A percentile compares a stretch with the other conserved stretches of the same genome.
These are phyloP conservation scores for Picochlorum costavermella DNA, from an alignment of 139 green algal species.

Conservation along the genomic window DNA sequence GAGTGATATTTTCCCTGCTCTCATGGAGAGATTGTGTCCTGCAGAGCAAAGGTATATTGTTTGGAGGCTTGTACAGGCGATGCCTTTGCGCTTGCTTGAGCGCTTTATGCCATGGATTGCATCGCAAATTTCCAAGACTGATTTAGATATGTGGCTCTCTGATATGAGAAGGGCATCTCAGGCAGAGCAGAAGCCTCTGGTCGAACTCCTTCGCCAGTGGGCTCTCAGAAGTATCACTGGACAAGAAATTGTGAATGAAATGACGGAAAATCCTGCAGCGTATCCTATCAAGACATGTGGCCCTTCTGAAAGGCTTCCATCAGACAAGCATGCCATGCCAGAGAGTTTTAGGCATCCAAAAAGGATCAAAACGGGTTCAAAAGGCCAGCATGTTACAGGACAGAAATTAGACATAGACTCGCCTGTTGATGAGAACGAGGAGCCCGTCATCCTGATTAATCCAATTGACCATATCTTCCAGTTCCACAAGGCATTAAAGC, in stretches of 20 bases:
- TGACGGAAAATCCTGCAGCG: conserved; percentile 27
- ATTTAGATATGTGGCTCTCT: conserved; percentile 56
- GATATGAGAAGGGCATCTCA: conserved; percentile 57
- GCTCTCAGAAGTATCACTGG: conserved; percentile 39
- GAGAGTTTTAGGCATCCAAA: background rate
- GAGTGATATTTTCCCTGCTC: conserved; percentile 69
- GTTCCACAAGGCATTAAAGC: conserved; percentile 51
- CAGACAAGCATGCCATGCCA: background rate
- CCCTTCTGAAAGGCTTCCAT: background rate
- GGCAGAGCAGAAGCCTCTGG: conserved; percentile 51
- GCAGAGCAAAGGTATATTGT: conserved; percentile 80
- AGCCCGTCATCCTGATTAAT: conserved; percentile 24
- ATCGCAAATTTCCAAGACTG: conserved; percentile 48
- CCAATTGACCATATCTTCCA: conserved; percentile 98
- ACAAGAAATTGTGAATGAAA: background rate
- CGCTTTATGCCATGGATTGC: conserved; percentile 86
- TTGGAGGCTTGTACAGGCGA: conserved; percentile 78
- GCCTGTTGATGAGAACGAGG: background rate
- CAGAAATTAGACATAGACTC: too few relatives aligned
- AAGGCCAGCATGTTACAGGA: too few relatives aligned
- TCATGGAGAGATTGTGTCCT: conserved; percentile 50
- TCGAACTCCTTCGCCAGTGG: conserved; percentile 80
- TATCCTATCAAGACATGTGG: conserved; percentile 38
- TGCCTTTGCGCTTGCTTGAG: conserved; percentile 92
- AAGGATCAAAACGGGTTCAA: background rate